phyloP scores from a whole-genome alignment of 768 basidiomycete species.

The Lactarius hatsudake region DNA sequence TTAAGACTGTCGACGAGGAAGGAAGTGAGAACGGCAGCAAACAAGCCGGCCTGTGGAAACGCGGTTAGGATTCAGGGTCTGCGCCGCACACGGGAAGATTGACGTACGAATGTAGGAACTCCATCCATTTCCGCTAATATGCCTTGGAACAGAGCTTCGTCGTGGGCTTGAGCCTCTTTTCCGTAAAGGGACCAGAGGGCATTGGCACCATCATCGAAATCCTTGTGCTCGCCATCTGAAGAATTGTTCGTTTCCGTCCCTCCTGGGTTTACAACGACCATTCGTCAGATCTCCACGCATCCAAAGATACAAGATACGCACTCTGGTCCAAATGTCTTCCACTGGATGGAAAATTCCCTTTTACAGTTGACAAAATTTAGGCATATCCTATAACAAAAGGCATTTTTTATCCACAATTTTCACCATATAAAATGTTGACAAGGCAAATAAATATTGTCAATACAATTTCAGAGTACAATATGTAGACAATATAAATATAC shows the following conservation, averaged over 20 bases:
- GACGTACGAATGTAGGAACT: not conserved
- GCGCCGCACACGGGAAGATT: no score
- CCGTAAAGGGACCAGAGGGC: constrained; percentile 4
- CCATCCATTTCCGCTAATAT: constrained; percentile 1
- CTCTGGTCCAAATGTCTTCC: not conserved
- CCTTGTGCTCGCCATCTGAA: not conserved
- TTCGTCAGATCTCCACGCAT: no score
- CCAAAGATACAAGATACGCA: not conserved
- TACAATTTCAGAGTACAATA: no score
- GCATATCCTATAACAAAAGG: no score
- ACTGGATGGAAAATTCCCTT: no score
- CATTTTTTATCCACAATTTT: no score
- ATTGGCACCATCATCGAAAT: constrained; percentile 11
- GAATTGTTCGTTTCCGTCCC: not conserved
- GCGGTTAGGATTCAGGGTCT: constrained; percentile 27
- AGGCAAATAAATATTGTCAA: no score
- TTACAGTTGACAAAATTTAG: no score
- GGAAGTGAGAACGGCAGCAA: constrained; percentile 4
- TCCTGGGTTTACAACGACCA: not conserved
- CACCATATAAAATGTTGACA: no score
- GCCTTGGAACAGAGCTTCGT: not conserved
- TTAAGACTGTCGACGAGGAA: not conserved
- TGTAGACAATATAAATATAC: no score
- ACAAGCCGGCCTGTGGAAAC: constrained; percentile 11
- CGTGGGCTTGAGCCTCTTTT: not conserved